Evolutionary conservation across 2,329 filamentous ascomycete species (phyloP), one percentile per base, ranked within the genome.

Genomic region (Knufia petricola): DNA sequence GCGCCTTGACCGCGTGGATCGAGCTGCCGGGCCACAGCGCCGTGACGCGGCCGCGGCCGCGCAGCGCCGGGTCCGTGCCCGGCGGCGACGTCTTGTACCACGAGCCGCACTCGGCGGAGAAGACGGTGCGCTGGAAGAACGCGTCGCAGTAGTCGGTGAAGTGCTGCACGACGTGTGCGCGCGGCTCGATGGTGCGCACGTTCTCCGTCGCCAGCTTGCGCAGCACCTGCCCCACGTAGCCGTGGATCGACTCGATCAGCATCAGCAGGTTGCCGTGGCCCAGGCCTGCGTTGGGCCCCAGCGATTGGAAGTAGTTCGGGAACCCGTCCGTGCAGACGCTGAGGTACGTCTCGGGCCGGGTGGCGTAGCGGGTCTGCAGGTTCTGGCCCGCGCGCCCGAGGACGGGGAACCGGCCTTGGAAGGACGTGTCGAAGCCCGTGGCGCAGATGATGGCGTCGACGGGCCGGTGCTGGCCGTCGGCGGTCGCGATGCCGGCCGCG

Each of bases 21-120:
- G 61, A 59, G 49, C 64, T 67, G 21, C 70, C 70, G 17, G 67
- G 64, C 60, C 66, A 72, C 13, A 68, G 58, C 1, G 69, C 70
- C 4, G 66, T 64, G 28, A 73, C 62, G 41, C 67, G 60, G n/a
- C 69, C 69, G 19, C 30, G 48, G 38, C 52, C 55, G 6, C 53
- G 46, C n/a, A 56, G 53, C 45, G 55, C 55, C 3, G 51, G 40
- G 2, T 47, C 52, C 4, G 43, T 70, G 61, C 12, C 62, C 58
- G 37, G 64, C 61, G 40, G 66, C 61, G 48, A 46, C 10, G 51
- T 46, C 55, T 72, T 71, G 56, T 78, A 78, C 74, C 74, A 77
- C 47, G 69, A 72, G 38, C 66, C 66, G 59, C 75, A 78, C 12
- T 63, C 53, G 9, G 48, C 55, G n/a, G 48, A 53, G 47, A 54